Conservation (phyloP, 2,329 filamentous ascomycete genomes). For the Colletotrichum sp. region DNA sequence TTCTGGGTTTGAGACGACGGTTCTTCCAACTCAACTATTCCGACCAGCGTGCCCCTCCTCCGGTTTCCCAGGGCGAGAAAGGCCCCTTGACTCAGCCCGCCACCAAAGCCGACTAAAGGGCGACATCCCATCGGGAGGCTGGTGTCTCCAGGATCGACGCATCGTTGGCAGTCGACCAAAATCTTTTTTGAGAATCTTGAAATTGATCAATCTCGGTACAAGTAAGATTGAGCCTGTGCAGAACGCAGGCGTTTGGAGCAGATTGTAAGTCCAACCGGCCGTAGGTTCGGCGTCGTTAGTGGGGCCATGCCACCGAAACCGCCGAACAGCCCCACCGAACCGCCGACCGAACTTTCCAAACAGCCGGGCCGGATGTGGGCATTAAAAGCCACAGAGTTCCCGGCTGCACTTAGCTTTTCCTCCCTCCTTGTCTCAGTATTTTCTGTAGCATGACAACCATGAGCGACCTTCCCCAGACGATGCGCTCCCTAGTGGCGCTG, state of each 20-base stretch:
- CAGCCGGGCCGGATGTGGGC: not conserved
- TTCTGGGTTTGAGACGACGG: not conserved
- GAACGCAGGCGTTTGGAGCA: not conserved
- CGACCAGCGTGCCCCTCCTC: not conserved
- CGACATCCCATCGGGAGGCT: not conserved
- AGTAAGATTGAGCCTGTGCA: not conserved
- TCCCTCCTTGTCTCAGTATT: not conserved
- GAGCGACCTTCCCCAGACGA: slow-evolving; percentile 38
- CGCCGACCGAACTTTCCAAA: not conserved
- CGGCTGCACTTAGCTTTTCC: not conserved
- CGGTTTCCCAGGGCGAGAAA: slow-evolving; percentile 3
- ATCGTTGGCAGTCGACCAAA: not conserved
- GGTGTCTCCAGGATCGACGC: not conserved
- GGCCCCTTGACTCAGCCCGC: slow-evolving; percentile 20
- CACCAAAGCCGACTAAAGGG: slow-evolving; percentile 13
- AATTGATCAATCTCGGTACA: not conserved
- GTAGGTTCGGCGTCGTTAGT: slow-evolving; percentile 6
- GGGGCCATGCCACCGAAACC: not conserved
- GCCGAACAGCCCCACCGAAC: slow-evolving; percentile 2
- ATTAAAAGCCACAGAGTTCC: not conserved
- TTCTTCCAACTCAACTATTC: not conserved
- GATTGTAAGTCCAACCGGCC: not conserved
- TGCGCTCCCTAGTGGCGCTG: slow-evolving; percentile 48
- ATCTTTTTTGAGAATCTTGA: not conserved
- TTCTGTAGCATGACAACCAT: slow-evolving; percentile 21